These are phyloP conservation scores for Trametes sanguinea DNA, from an alignment of 768 basidiomycete genomes.

Conservation along the genomic window DNA sequence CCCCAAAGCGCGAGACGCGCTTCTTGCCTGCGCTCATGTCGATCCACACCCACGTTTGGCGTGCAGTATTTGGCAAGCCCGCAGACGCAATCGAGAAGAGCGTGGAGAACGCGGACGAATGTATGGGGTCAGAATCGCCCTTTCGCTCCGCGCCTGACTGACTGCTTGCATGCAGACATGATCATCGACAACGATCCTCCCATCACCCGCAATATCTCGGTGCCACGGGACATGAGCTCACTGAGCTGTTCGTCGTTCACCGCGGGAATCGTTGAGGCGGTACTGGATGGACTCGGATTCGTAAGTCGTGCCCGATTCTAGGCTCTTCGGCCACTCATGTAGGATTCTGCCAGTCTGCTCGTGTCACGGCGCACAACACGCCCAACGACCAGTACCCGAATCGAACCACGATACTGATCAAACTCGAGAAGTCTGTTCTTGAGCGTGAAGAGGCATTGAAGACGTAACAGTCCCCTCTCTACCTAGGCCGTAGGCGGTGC, in stretches of 20 bases:
- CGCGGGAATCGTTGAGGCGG: conserved; percentile 96
- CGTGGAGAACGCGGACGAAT: conserved; percentile 96
- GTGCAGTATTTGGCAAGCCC: conserved; percentile 88
- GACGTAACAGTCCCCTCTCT: conserved; percentile 35
- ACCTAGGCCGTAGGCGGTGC: too few relatives aligned
- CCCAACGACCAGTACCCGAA: conserved; percentile 78
- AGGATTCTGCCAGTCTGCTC: conserved; percentile 67
- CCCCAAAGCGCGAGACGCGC: conserved; percentile 91
- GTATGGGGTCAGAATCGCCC: conserved; percentile 42
- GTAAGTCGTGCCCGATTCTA: conserved; percentile 52
- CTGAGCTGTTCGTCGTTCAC: conserved; percentile 97
- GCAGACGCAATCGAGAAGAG: conserved; percentile 97
- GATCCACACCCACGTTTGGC: conserved; percentile 95
- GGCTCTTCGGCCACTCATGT: background rate
- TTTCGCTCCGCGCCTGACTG: background rate
- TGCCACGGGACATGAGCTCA: conserved; percentile 91
- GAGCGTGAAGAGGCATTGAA: conserved; percentile 93
- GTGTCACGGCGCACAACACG: conserved; percentile 95
- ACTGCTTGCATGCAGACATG: conserved; percentile 66
- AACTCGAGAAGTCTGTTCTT: conserved; percentile 89
- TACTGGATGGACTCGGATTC: conserved; percentile 90
- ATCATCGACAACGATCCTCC: conserved; percentile 96
- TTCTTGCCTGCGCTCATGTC: conserved; percentile 91
- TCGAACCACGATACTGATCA: conserved; percentile 95
- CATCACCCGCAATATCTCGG: conserved; percentile 88